Conservation (phyloP, 2,329 filamentous ascomycete genomes). For the Endoconidiophora polonica region DNA sequence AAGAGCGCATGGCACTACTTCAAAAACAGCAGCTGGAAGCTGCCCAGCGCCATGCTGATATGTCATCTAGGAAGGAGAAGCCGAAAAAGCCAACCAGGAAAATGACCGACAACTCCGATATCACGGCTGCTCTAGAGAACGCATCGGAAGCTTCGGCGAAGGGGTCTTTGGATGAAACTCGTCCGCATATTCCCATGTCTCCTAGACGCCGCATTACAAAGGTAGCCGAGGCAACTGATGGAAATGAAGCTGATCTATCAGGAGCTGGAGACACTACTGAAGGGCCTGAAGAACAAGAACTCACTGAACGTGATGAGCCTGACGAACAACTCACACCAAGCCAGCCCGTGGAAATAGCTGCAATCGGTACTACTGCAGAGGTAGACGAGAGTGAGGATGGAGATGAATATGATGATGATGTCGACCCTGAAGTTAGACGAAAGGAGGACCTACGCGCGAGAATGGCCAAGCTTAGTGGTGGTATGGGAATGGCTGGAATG, state of each 20-base stretch:
- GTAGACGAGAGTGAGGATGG: slow-evolving; percentile 36
- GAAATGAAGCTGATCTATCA: slow-evolving; percentile 49
- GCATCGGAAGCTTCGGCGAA: slow-evolving; percentile 29
- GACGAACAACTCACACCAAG: slow-evolving; percentile 31
- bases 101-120: slow-evolving; percentile 32
- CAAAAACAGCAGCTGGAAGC: slow-evolving; percentile 91
- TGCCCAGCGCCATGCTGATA: slow-evolving; percentile 64
- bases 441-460: slow-evolving; percentile 79
- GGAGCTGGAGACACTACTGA: slow-evolving; percentile 48
- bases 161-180: slow-evolving; percentile 32
- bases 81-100: slow-evolving; percentile 58
- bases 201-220: slow-evolving; percentile 29
- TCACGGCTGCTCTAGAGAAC: slow-evolving; percentile 16
- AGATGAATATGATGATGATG: slow-evolving; percentile 57
- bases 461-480: slow-evolving; percentile 97
- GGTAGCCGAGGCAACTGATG: slow-evolving; percentile 27
- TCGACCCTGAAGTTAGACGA: slow-evolving; percentile 73
- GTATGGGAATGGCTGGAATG: slow-evolving; percentile 93
- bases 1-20: slow-evolving; percentile 84
- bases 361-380: slow-evolving; percentile 16
- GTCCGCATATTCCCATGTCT: slow-evolving; percentile 30
- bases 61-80: slow-evolving; percentile 69
- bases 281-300: slow-evolving; percentile 37
- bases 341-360: neutral
- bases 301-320: slow-evolving; percentile 53